Conservation (phyloP, 805 yeast genomes). For the Wickerhamomyces ciferrii region DNA sequence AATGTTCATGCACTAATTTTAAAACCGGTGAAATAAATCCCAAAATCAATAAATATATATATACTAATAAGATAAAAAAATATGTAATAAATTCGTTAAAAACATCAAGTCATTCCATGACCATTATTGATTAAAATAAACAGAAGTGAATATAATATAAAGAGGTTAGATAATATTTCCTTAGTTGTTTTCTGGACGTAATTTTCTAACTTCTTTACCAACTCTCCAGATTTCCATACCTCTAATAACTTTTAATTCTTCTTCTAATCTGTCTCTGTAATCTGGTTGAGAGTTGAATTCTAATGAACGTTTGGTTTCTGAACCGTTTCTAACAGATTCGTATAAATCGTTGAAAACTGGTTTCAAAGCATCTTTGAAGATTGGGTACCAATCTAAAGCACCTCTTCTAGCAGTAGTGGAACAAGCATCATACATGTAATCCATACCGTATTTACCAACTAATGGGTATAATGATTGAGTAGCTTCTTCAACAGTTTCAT, state of each 20-base stretch:
- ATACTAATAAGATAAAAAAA: slow-evolving; percentile 12
- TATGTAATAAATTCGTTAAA: slow-evolving; percentile 6
- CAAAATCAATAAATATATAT: slow-evolving; percentile 12
- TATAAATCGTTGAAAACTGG: slow-evolving; percentile 97
- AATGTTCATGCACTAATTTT: slow-evolving; percentile 26
- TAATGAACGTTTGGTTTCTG: slow-evolving; percentile 96
- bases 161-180: slow-evolving; percentile 1
- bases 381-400: slow-evolving; percentile 99
- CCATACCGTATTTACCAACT: slow-evolving; percentile 99
- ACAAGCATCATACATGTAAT: slow-evolving; percentile 99
- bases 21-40: slow-evolving; percentile 7
- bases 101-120: slow-evolving; percentile 24
- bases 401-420: slow-evolving; percentile 99
- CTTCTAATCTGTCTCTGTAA: slow-evolving; percentile 95
- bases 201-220: slow-evolving; percentile 99
- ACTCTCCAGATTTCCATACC: slow-evolving; percentile 99
- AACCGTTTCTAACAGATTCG: slow-evolving; percentile 91
- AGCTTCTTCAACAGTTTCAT: slow-evolving; percentile 99
- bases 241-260: slow-evolving; percentile 90
- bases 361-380: slow-evolving; percentile 97
- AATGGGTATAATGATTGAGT: slow-evolving; percentile 99
- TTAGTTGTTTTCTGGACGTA: slow-evolving; percentile 98
- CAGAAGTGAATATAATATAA: slow-evolving; percentile 3
- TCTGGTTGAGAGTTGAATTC: slow-evolving; percentile 98
- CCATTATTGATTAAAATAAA: slow-evolving; percentile 14